Evolutionary conservation across 805 yeast genomes (phyloP).

Genomic region (Lipomyces chichibuensis): DNA sequence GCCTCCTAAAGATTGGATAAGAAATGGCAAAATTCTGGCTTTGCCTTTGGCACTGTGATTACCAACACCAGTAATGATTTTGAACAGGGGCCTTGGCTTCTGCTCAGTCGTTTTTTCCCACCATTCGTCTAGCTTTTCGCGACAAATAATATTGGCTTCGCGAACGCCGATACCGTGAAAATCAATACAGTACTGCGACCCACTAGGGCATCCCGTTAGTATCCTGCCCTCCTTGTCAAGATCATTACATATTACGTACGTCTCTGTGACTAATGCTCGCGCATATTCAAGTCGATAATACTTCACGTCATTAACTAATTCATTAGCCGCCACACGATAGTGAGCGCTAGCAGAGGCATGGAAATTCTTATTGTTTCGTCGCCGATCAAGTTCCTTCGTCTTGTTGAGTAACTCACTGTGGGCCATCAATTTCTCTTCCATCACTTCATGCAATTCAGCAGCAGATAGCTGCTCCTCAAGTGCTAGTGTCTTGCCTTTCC

Average conservation of each 20-base stretch:
- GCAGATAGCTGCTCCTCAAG: neutral
- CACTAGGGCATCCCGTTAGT: neutral
- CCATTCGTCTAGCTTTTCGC: slow-evolving; percentile 24
- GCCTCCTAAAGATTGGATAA: slow-evolving; percentile 18
- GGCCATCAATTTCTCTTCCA: slow-evolving; percentile 1
- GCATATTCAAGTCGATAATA: slow-evolving; percentile 13
- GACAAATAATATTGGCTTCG: slow-evolving; percentile 17
- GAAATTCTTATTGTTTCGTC: slow-evolving; percentile 13
- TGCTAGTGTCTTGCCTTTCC: neutral
- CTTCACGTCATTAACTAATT: neutral
- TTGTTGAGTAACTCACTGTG: slow-evolving; percentile 14
- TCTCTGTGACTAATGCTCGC: slow-evolving; percentile 6
- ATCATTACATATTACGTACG: neutral
- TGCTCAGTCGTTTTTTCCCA: slow-evolving; percentile 3
- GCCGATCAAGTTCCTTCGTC: slow-evolving; percentile 14
- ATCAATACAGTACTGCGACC: slow-evolving; percentile 13
- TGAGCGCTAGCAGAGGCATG: slow-evolving; percentile 10
- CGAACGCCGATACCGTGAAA: slow-evolving; percentile 21
- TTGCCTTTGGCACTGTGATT: slow-evolving; percentile 24
- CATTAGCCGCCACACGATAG: slow-evolving; percentile 8
- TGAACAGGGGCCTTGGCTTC: slow-evolving; percentile 8
- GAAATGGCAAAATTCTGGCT: slow-evolving; percentile 23
- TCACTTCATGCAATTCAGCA: neutral
- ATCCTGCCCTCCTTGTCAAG: neutral
- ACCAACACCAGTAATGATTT: slow-evolving; percentile 34